Evolutionary conservation across 352 stramenopile genomes (phyloP).

Genomic region (Globisporangium nagaii): DNA sequence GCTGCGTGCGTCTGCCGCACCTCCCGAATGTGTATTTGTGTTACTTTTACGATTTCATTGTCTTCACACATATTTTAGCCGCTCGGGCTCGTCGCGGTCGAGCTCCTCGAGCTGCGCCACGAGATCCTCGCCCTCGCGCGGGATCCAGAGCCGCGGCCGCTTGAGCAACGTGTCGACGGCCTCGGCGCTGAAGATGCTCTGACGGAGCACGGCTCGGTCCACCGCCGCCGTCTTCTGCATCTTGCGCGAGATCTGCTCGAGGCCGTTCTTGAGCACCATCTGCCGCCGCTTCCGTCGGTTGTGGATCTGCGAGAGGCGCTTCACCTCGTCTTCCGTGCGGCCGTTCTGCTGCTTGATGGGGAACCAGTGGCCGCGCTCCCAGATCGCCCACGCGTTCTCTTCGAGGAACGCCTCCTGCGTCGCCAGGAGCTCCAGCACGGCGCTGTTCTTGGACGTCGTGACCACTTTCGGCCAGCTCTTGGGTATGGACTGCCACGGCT

Average conservation of each 20-base stretch:
- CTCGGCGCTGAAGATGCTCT: conserved; percentile 31
- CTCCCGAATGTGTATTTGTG: no score
- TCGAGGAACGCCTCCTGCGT: conserved; percentile 29
- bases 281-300: conserved; percentile 40
- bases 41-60: no score
- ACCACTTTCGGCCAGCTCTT: conserved; percentile 21
- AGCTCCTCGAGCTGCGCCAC: conserved; percentile 27
- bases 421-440: conserved; percentile 15
- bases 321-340: conserved; percentile 19
- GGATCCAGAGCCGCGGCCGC: conserved; percentile 37
- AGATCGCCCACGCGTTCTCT: conserved; percentile 32
- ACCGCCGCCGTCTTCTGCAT: conserved; percentile 14
- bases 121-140: conserved; percentile 26
- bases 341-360: conserved; percentile 42
- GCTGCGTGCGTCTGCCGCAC: no score
- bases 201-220: conserved; percentile 22
- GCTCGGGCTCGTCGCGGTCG: conserved; percentile 28
- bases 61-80: conserved; percentile 10
- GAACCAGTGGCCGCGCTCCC: conserved; percentile 45
- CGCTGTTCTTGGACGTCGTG: conserved; percentile 7
- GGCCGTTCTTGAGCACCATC: conserved; percentile 21
- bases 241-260: conserved; percentile 21
- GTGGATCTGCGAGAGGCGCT: conserved; percentile 22
- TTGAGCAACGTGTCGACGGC: conserved; percentile 24
- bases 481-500: conserved; percentile 10